A percentile compares a stretch with the other conserved stretches of the same genome.
These are phyloP conservation scores for Poa pratensis DNA, from an alignment of 176 grass and related monocot species.

Conservation along the genomic window DNA sequence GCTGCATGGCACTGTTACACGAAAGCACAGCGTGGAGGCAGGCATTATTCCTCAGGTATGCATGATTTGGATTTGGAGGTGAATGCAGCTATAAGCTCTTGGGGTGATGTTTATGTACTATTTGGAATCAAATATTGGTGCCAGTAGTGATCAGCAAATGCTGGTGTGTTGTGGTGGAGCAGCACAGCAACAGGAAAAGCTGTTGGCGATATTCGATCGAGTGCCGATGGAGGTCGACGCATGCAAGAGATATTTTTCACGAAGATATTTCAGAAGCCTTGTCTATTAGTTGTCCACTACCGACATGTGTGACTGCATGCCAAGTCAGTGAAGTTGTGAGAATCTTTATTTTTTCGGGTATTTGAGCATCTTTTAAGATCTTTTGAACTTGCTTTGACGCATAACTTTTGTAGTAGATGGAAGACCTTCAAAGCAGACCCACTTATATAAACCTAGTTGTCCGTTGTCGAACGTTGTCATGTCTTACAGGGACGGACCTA, in stretches of 20 bases:
- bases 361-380: neutral
- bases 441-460: no score
- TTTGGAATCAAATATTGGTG: neutral
- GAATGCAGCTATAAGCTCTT: no score
- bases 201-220: neutral
- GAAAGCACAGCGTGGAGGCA: no score
- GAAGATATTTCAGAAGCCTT: neutral
- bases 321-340: neutral
- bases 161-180: neutral
- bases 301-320: neutral
- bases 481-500: no score
- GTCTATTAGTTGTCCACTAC: neutral
- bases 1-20: no score
- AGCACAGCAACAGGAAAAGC: neutral
- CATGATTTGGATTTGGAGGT: no score
- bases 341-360: neutral
- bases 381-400: no score
- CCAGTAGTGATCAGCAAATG: neutral
- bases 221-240: neutral
- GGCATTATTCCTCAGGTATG: no score
- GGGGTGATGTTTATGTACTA: neutral
- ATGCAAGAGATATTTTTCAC: constrained; percentile 17
- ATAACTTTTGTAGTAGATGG: no score
- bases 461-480: no score
- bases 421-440: no score